These are phyloP conservation scores for Immersiporthe knoxdaviesiana DNA, from an alignment of 2,329 filamentous ascomycete genomes.

Conservation along the genomic window DNA sequence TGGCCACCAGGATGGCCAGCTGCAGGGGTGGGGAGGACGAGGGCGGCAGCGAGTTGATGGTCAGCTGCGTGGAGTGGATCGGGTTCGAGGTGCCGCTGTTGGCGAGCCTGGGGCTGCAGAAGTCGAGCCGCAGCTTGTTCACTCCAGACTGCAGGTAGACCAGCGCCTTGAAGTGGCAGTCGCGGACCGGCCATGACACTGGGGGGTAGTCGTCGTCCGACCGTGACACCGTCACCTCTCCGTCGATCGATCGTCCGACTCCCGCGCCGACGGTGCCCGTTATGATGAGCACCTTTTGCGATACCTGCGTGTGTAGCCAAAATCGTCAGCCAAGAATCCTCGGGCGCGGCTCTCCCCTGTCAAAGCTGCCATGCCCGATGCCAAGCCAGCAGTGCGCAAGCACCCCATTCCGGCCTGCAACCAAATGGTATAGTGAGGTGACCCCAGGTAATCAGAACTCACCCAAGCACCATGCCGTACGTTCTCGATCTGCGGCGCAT, in stretches of 20 bases:
- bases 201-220: slow-evolving; percentile 85
- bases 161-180: slow-evolving; percentile 89
- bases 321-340: slow-evolving; percentile 9
- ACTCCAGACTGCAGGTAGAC: slow-evolving; percentile 89
- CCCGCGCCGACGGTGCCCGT: slow-evolving; percentile 81
- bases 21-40: slow-evolving; percentile 82
- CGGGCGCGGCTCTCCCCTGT: background rate
- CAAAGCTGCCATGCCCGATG: background rate
- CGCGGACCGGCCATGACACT: slow-evolving; percentile 82
- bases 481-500: slow-evolving; percentile 79
- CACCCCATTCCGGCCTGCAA: background rate
- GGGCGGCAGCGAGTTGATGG: slow-evolving; percentile 83
- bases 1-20: slow-evolving; percentile 83
- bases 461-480: slow-evolving; percentile 85
- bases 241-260: slow-evolving; percentile 70
- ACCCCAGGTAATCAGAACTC: slow-evolving; percentile 49
- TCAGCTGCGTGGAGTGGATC: slow-evolving; percentile 78
- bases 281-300: slow-evolving; percentile 86
- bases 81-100: slow-evolving; percentile 68
- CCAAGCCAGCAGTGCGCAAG: background rate
- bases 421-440: too few relatives aligned
- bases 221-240: slow-evolving; percentile 76
- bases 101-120: slow-evolving; percentile 78
- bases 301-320: slow-evolving; percentile 63
- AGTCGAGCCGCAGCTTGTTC: slow-evolving; percentile 87